Evolutionary conservation across 2,329 filamentous ascomycete species (phyloP).

Genomic region (Penicillium sp.): DNA sequence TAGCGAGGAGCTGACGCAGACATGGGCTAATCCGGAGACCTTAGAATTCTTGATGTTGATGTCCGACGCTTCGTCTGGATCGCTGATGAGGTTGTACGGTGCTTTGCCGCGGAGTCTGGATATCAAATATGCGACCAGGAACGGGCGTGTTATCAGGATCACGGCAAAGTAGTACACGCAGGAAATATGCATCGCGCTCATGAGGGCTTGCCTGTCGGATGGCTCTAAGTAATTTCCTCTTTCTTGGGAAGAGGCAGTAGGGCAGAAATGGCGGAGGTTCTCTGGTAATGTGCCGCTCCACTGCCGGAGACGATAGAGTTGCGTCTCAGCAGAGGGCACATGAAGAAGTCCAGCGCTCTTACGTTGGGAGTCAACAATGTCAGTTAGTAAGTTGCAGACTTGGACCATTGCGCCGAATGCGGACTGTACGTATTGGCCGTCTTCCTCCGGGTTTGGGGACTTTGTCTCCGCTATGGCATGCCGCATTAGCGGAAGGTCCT

Average conservation of each 20-base stretch:
- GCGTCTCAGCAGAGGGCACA: background rate
- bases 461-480: background rate
- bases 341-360: background rate
- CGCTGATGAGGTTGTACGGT: slow-evolving; percentile 16
- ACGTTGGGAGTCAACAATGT: background rate
- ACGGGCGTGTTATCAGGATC: slow-evolving; percentile 57
- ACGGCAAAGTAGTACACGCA: slow-evolving; percentile 61
- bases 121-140: slow-evolving; percentile 55
- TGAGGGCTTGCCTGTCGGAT: slow-evolving; percentile 19
- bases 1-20: slow-evolving; percentile 9
- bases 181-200: slow-evolving; percentile 57
- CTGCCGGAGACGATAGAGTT: too few species aligned
- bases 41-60: slow-evolving; percentile 6
- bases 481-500: background rate
- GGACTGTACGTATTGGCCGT: background rate
- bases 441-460: background rate
- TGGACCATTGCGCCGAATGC: background rate
- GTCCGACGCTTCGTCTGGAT: background rate
- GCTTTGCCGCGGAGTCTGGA: slow-evolving; percentile 28
- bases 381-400: background rate
- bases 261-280: too few species aligned
- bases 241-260: too few species aligned
- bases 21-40: slow-evolving; percentile 4
- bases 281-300: too few species aligned
- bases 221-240: background rate